Base-by-base conservation (phyloP, 768 basidiomycete genomes). In the Coprinellus micaceus region DNA sequence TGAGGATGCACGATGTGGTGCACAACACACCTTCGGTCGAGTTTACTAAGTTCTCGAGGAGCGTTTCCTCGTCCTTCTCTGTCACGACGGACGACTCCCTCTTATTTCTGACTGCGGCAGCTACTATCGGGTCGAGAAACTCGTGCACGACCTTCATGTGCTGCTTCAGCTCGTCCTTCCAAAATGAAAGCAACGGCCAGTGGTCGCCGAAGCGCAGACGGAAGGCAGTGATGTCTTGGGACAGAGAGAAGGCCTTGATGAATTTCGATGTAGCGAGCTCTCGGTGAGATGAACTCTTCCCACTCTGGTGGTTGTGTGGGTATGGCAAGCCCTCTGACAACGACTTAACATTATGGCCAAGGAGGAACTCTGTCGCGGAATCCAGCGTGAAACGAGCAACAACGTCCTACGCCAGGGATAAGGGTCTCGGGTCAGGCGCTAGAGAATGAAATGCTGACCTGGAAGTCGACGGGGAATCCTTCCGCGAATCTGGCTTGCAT, bases 311-410 rank as follows among this genome's bases (percentile, higher is more conserved):
- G 29, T 59, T 62, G 21, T 45, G 64, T 1, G 82, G 81, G 57
- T 81, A 82, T 2, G 77, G 77, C 22, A 84, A 69, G 2, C 76
- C 78, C 1, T 76, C 76, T 0, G 72, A 70, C 28, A 85, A 75
- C 5, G 77, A 79, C 54, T 76, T 61, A 9, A 85, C 80, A 59
- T 77, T 75, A 33, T 72, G 69, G 4, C 81, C 81, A 57, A 86
- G 84, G 19, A 87, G 74, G 61, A 82, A 85, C 51, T 83, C 79
- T 0, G 83, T 81, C 2, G 83, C 83, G 1, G 82, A 79, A 67
- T 87, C 86, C 15, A 87, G 71, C 0, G 85, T 85, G 64, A 86
- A 85, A 1, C 78, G 73, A 1, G 71, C 69, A 10, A 71, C 74
- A 29, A 78, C 58, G 58, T 81, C 78, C 74, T 77, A 26, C 28